phyloP scores from a whole-genome alignment of 2,329 filamentous ascomycete genomes.

The Neopestalotiopsis sp. region DNA sequence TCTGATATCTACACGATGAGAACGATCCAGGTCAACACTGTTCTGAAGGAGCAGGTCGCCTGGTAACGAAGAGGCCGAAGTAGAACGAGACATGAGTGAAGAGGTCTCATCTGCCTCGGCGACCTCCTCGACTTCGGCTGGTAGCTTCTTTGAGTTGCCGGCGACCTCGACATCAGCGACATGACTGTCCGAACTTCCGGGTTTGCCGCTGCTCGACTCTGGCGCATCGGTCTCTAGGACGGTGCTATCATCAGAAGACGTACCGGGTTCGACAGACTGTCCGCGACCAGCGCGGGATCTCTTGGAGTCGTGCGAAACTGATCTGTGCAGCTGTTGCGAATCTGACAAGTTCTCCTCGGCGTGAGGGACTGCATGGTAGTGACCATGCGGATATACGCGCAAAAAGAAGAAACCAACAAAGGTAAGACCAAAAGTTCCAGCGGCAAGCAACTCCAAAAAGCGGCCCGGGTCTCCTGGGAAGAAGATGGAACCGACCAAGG shows the following conservation, averaged over 20 bases:
- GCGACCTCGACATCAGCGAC: slow-evolving; percentile 29
- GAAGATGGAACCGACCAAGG: slow-evolving; percentile 74
- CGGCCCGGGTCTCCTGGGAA: slow-evolving; percentile 84
- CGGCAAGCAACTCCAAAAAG: slow-evolving; percentile 80
- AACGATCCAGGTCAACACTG: slow-evolving; percentile 74
- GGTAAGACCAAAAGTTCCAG: slow-evolving; percentile 78
- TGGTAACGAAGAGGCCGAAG: slow-evolving; percentile 53
- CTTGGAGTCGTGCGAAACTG: slow-evolving; percentile 49
- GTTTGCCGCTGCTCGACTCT: slow-evolving; percentile 29
- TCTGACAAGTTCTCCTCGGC: slow-evolving; percentile 40
- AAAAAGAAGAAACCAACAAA: slow-evolving; percentile 86
- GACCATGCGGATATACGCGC: slow-evolving; percentile 67
- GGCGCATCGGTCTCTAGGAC: slow-evolving; percentile 33
- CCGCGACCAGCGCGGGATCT: slow-evolving; percentile 44
- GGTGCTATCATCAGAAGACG: slow-evolving; percentile 48
- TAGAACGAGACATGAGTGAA: slow-evolving; percentile 74
- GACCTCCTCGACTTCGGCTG: slow-evolving; percentile 43
- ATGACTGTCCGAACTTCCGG: slow-evolving; percentile 27
- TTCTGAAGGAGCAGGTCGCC: slow-evolving; percentile 59
- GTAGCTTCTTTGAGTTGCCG: slow-evolving; percentile 19
- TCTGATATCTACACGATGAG: slow-evolving; percentile 88
- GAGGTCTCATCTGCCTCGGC: slow-evolving; percentile 78
- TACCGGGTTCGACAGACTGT: slow-evolving; percentile 68
- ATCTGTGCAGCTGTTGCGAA: slow-evolving; percentile 47
- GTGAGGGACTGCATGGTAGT: slow-evolving; percentile 62